Percentiles rank a stretch among this genome's conserved stretches.
These are phyloP conservation scores for Phaffia tasmanica DNA, from an alignment of 768 basidiomycete genomes.

Conservation along the genomic window DNA sequence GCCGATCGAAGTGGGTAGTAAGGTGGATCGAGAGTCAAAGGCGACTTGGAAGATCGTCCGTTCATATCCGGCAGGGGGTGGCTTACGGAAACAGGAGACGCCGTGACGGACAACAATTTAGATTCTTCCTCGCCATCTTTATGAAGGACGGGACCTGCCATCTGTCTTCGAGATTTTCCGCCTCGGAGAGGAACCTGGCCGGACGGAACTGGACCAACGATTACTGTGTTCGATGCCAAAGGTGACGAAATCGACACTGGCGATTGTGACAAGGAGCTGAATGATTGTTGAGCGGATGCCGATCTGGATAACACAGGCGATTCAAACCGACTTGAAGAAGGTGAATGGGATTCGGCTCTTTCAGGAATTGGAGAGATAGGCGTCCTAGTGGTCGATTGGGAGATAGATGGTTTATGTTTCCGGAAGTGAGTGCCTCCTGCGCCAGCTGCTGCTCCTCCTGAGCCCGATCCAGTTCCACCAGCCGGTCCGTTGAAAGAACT, in stretches of 20 bases:
- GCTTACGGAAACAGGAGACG: slow-evolving; percentile 26
- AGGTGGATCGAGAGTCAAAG: slow-evolving; percentile 14
- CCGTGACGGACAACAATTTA: slow-evolving; percentile 38
- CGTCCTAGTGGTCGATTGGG: slow-evolving; percentile 17
- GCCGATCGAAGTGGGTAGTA: slow-evolving; percentile 15
- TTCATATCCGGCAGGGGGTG: slow-evolving; percentile 25
- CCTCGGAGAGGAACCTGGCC: slow-evolving; percentile 30
- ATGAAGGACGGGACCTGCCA: slow-evolving; percentile 26
- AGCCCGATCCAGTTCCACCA: slow-evolving; percentile 29
- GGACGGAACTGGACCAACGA: slow-evolving; percentile 30
- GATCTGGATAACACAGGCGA: slow-evolving; percentile 17
- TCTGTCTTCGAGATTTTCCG: slow-evolving; percentile 25
- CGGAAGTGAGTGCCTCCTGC: slow-evolving; percentile 33
- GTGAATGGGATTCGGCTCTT: slow-evolving; percentile 29
- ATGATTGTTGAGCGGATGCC: slow-evolving; percentile 29
- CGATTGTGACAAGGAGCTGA: slow-evolving; percentile 31
- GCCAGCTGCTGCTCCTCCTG: slow-evolving; percentile 28
- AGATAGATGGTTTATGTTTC: slow-evolving; percentile 21
- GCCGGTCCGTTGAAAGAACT: slow-evolving; percentile 21
- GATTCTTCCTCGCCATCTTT: slow-evolving; percentile 86
- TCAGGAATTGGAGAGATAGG: slow-evolving; percentile 39
- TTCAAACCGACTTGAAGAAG: not conserved
- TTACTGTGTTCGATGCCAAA: slow-evolving; percentile 22
- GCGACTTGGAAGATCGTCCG: slow-evolving; percentile 1
- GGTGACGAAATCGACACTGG: slow-evolving; percentile 34